phyloP scores from a whole-genome alignment of 2,329 filamentous ascomycete genomes.

The Fusarium phyllophilum region DNA sequence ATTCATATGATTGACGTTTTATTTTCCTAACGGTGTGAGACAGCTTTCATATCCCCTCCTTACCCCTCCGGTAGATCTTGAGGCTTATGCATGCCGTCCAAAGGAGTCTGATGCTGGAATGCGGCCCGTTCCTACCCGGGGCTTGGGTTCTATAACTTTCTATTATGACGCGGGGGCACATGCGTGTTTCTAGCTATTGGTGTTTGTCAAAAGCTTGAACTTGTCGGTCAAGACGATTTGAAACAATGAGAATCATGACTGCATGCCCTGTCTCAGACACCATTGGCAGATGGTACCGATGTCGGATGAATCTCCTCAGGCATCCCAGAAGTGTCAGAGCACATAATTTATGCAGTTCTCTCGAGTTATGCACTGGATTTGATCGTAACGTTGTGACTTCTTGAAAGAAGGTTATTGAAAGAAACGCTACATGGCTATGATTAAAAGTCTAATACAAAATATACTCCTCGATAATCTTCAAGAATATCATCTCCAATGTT shows the following conservation, averaged over 20 bases:
- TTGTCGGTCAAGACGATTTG: neutral
- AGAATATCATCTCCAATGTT: conserved; percentile 4
- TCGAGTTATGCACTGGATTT: neutral
- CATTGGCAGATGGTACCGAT: neutral
- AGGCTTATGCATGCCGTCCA: neutral
- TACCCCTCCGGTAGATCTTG: neutral
- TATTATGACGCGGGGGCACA: neutral
- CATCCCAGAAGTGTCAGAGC: too few relatives aligned
- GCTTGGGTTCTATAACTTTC: neutral
- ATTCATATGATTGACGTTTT: neutral
- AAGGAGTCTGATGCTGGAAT: neutral
- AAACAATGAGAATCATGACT: neutral
- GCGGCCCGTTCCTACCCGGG: neutral
- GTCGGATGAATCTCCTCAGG: neutral
- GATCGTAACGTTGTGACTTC: accelerated
- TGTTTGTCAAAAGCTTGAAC: neutral
- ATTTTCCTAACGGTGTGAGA: neutral
- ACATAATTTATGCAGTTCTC: neutral
- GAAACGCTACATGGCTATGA: neutral
- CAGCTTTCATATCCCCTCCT: neutral
- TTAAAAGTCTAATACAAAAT: neutral
- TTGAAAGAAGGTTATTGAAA: accelerated
- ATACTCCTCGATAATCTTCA: neutral
- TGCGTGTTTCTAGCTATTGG: neutral
- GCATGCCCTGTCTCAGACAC: neutral